These are phyloP conservation scores for Candida berthetii DNA, from an alignment of 805 yeast species.

Conservation along the genomic window DNA sequence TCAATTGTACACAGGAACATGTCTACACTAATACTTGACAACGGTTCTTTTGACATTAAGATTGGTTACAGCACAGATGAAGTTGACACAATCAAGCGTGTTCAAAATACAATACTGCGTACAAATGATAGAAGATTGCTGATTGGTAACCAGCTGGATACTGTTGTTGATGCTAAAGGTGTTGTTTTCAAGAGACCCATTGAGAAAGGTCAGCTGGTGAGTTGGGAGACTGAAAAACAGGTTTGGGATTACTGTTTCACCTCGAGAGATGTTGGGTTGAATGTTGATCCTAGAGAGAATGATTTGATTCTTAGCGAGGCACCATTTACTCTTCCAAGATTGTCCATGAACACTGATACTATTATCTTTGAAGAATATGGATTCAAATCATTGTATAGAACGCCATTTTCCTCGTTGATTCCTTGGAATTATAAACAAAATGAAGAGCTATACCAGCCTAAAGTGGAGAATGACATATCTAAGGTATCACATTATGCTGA, in stretches of 20 bases:
- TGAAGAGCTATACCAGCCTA: constrained; percentile 21
- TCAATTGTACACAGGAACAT: background rate
- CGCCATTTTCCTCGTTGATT: constrained; percentile 52
- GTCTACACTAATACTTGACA: constrained; percentile 64
- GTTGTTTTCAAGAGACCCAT: constrained; percentile 73
- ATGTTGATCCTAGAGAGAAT: constrained; percentile 39
- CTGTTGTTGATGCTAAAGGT: constrained; percentile 69
- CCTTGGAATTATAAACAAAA: constrained; percentile 47
- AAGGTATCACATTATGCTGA: constrained; percentile 34
- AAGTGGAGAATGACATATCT: constrained; percentile 11
- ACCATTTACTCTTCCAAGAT: constrained; percentile 74
- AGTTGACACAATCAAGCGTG: constrained; percentile 35
- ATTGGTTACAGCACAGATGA: constrained; percentile 40
- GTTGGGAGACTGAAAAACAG: constrained; percentile 87
- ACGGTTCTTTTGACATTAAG: constrained; percentile 84
- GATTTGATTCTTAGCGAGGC: constrained; percentile 73
- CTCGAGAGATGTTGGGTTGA: constrained; percentile 30
- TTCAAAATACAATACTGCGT: constrained; percentile 66
- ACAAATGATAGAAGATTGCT: constrained; percentile 71
- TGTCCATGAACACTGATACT: constrained; percentile 83
- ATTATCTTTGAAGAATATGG: constrained; percentile 93
- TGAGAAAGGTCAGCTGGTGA: constrained; percentile 81
- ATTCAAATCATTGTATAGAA: constrained; percentile 61
- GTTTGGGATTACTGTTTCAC: constrained; percentile 74
- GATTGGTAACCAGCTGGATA: constrained; percentile 62